Evolutionary conservation across 768 basidiomycete species (phyloP).

Genomic region (Amanita inopinata): DNA sequence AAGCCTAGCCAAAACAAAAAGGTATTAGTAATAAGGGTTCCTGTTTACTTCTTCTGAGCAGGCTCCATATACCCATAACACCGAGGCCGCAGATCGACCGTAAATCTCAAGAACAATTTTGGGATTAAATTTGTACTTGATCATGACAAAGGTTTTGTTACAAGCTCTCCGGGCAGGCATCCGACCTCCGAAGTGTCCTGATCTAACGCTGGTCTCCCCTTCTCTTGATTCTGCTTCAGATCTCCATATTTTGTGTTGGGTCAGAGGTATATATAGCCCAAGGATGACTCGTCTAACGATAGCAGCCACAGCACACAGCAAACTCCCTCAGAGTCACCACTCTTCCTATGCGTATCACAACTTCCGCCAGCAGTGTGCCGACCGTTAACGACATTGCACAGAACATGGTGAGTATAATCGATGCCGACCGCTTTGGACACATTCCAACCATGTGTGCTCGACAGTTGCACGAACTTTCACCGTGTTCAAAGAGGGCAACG

Average conservation of each 20-base stretch:
- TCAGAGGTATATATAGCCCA: too few species aligned
- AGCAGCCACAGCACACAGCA: too few species aligned
- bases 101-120: not conserved
- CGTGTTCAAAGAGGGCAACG: not conserved
- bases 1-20: too few species aligned
- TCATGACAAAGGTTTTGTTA: too few species aligned
- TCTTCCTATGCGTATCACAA: not conserved
- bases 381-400: not conserved
- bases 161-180: not conserved
- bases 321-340: too few species aligned
- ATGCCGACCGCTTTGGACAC: too few species aligned
- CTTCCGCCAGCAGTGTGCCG: not conserved
- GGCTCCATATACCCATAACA: not conserved
- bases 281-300: too few species aligned
- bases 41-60: too few species aligned
- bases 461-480: not conserved
- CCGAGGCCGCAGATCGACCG: not conserved
- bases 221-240: not conserved
- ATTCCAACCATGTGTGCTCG: not conserved
- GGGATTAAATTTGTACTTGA: not conserved
- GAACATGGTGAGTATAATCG: constrained; percentile 1
- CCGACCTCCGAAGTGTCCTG: not conserved
- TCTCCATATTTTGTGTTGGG: not conserved
- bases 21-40: too few species aligned
- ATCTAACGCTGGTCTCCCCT: not conserved